Evolutionary conservation across 1,284 basidiomycete genomes (phyloP), one percentile per base, ranked within the genome.

Genomic region (Phenoliferia sp.): DNA sequence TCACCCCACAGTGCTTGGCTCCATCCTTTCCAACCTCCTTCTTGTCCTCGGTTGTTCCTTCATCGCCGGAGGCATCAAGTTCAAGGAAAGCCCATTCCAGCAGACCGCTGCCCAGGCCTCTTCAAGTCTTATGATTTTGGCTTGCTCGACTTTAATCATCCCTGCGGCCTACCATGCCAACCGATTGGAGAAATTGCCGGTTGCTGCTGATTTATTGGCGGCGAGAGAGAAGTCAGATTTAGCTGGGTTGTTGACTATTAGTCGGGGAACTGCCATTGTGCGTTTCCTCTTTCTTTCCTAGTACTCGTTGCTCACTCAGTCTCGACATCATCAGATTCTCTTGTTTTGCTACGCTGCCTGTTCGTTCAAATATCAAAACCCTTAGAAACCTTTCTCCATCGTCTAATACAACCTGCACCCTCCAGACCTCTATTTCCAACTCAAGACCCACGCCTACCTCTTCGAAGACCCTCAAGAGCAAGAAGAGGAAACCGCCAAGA

Each of bases 31-130:
- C 70, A 88, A 88, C 75, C 79, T 87, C 35, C 80, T 92, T 39
- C 85, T 93, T 62, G 90, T 93, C 7, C 83, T 92, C 57, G 90
- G 90, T 87, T 90, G 89, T 89, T 86, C 77, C 85, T 78, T 89
- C 81, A 87, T 88, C 76, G 86, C 85, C 33, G 75, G 72, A 66
- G 91, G 91, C 9, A 80, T 86, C 73, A 84, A 83, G 72, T 85
- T 81, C 70, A 76, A 80, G 22, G 88, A 94, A 77, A 88, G 88
- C 63, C 81, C 82, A 55, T 96, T 96, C 81, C 85, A 88, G 74
- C 84, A 84, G 31, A 92, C 89, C 19, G 92, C 89, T 34, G 91
- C 92, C 12, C 92, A 94, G 81, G 86, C 91, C 83, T 92, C 80
- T 76, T 88, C 84, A 5, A 44, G 28, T 26, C 56, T 63, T 19